These are phyloP conservation scores for Aristolochia contorta DNA, from an alignment of 164 flowering plant genomes.

Conservation along the genomic window DNA sequence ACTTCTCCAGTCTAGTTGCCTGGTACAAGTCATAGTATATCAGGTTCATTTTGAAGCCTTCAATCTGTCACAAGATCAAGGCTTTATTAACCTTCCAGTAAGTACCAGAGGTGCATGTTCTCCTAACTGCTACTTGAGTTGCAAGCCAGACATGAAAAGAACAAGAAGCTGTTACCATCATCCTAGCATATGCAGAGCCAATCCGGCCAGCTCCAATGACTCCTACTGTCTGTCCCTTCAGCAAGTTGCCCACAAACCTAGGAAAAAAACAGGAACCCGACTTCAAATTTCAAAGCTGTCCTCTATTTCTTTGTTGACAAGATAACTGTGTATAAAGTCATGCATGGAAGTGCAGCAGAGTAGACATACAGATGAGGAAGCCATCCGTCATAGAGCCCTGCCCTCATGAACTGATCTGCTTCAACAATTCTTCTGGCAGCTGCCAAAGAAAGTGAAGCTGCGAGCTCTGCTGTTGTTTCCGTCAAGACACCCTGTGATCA, in stretches of 20 bases:
- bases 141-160: neutral
- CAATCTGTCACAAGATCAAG: constrained; percentile 40
- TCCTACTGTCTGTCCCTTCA: constrained; percentile 95
- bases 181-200: constrained; percentile 94
- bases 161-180: constrained; percentile 57
- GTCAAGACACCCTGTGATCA: constrained; percentile 69
- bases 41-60: constrained; percentile 98
- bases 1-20: constrained; percentile 89
- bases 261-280: neutral
- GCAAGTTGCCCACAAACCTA: constrained; percentile 92
- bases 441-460: constrained; percentile 82
- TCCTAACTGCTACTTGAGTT: too few relatives aligned
- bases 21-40: constrained; percentile 93
- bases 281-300: neutral
- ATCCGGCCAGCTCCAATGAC: constrained; percentile 98
- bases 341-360: neutral
- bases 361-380: constrained; percentile 84
- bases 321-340: neutral
- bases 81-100: too few relatives aligned
- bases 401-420: constrained; percentile 97
- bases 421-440: constrained; percentile 91
- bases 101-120: too few relatives aligned
- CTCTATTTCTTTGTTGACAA: neutral
- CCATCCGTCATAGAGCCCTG: constrained; percentile 96
- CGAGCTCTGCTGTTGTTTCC: constrained; percentile 93